These are phyloP conservation scores for Coelastrella sp. DNA, from an alignment of 139 green algal species.

Conservation along the genomic window DNA sequence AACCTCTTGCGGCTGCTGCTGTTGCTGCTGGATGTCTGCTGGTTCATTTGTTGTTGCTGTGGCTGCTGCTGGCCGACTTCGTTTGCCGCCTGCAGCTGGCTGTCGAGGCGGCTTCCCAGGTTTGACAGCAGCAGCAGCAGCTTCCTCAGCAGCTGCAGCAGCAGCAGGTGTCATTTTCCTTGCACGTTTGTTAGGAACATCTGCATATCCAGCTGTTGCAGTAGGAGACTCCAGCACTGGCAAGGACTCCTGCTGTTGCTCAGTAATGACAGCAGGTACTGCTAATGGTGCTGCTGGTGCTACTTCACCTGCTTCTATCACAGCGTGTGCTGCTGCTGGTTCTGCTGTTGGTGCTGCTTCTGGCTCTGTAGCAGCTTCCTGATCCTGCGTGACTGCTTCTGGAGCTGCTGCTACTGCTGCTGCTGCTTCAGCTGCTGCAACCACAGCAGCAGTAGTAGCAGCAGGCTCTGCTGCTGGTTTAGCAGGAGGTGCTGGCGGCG, in stretches of 20 bases:
- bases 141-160: neutral
- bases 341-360: neutral
- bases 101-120: conserved; percentile 1
- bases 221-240: neutral
- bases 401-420: neutral
- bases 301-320: neutral
- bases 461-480: neutral
- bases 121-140: neutral
- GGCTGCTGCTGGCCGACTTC: neutral
- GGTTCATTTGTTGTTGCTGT: neutral
- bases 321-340: neutral
- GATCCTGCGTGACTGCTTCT: too few relatives aligned
- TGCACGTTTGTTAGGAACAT: neutral
- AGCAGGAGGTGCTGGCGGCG: too few relatives aligned
- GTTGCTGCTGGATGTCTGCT: neutral
- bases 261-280: neutral
- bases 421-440: neutral
- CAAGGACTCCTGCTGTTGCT: neutral
- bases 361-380: neutral
- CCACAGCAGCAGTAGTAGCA: neutral
- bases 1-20: neutral
- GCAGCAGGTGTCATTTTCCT: neutral
- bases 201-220: neutral
- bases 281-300: neutral
- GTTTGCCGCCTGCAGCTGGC: neutral